Evolutionary conservation across 306 rosid species (phyloP).

Genomic region (Cicer judaicum): DNA sequence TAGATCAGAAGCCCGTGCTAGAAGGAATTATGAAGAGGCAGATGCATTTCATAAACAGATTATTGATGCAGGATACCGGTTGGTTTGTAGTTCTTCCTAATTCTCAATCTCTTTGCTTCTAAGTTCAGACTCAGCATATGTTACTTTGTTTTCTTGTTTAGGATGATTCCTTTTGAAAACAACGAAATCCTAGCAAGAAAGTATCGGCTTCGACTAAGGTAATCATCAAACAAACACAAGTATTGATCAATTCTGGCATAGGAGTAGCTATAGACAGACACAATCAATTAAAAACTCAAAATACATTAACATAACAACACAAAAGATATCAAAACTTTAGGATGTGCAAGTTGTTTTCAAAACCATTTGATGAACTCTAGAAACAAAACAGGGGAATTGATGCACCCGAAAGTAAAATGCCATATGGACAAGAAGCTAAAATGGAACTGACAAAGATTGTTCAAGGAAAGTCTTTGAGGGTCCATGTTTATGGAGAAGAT

Average conservation of each 20-base stretch:
- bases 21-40: constrained; percentile 57
- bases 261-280: neutral
- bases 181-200: constrained; percentile 76
- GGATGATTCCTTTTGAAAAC: constrained; percentile 61
- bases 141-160: constrained; percentile 37
- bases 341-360: constrained; percentile 13
- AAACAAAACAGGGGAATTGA: constrained; percentile 79
- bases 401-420: constrained; percentile 88
- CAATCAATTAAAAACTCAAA: neutral
- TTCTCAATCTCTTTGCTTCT: constrained; percentile 14
- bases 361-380: neutral
- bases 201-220: constrained; percentile 90
- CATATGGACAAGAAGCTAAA: constrained; percentile 84
- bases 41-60: constrained; percentile 77
- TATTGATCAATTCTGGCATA: neutral
- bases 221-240: constrained; percentile 19
- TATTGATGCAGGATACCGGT: constrained; percentile 84
- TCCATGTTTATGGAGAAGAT: constrained; percentile 76
- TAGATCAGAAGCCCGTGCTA: constrained; percentile 67
- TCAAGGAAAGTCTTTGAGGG: constrained; percentile 75
- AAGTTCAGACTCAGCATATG: neutral
- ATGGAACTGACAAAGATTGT: constrained; percentile 64
- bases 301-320: no score
- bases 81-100: constrained; percentile 43
- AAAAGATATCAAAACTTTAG: no score